Conservation (phyloP, 768 basidiomycete genomes). For the Tephrocybe rancida region DNA sequence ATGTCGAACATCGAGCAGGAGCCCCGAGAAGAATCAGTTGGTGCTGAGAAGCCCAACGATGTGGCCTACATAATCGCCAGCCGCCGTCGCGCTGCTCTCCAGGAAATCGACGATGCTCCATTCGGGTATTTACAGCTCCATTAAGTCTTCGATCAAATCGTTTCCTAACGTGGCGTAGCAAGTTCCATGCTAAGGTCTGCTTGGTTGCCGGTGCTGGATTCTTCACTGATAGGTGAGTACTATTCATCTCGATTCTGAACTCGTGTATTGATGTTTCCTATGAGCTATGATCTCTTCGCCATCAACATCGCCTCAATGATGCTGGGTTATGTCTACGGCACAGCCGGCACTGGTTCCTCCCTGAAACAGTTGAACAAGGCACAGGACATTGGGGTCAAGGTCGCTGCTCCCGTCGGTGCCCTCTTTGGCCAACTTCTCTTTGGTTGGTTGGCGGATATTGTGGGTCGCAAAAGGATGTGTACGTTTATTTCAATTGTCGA, state of each 20-base stretch:
- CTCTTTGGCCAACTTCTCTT: conserved; percentile 77
- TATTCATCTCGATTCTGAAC: neutral
- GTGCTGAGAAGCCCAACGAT: conserved; percentile 29
- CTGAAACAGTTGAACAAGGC: conserved; percentile 47
- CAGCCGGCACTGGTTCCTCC: conserved; percentile 29
- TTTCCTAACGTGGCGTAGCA: conserved; percentile 39
- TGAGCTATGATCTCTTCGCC: conserved; percentile 83
- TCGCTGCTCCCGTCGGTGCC: conserved; percentile 76
- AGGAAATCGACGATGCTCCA: conserved; percentile 84
- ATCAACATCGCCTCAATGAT: conserved; percentile 86
- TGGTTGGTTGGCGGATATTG: conserved; percentile 76
- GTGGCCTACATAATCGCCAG: conserved; percentile 58
- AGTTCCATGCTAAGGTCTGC: conserved; percentile 84
- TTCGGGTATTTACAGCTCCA: conserved; percentile 59
- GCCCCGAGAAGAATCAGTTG: too few relatives aligned
- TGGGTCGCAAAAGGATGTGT: conserved; percentile 87
- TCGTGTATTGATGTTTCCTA: neutral
- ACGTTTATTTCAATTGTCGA: conserved; percentile 27
- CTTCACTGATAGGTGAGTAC: conserved; percentile 79
- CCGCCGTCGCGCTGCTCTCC: conserved; percentile 77
- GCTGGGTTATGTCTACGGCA: conserved; percentile 85
- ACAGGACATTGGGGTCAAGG: conserved; percentile 79
- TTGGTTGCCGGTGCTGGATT: conserved; percentile 80
- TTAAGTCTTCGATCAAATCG: neutral
- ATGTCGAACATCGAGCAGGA: conserved; percentile 40